These are phyloP conservation scores for Rhododendron ferrugineum DNA, from an alignment of 148 eudicot species.

Conservation along the genomic window DNA sequence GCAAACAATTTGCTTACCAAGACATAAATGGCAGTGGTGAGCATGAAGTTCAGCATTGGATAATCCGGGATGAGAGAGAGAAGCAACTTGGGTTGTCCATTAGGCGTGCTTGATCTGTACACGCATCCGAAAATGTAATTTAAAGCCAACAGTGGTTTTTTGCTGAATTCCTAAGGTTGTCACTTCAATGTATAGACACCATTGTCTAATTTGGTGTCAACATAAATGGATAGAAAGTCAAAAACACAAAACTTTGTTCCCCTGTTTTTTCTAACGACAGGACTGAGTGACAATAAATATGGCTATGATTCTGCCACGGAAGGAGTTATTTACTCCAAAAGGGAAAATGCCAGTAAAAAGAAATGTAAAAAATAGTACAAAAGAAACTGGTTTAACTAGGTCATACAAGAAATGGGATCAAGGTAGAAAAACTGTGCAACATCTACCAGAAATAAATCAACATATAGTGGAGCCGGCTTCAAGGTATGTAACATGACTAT, in stretches of 20 bases:
- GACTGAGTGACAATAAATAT: not conserved
- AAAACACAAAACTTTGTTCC: not conserved
- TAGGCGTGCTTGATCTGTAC: constrained; percentile 73
- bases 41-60: constrained; percentile 96
- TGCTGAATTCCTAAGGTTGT: not conserved
- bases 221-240: not conserved
- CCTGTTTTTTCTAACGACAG: not conserved
- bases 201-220: not conserved
- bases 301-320: not conserved
- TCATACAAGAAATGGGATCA: not conserved
- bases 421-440: not conserved
- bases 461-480: not conserved
- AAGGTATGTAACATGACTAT: not conserved
- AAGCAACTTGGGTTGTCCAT: constrained; percentile 99
- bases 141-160: not conserved
- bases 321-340: not conserved
- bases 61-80: constrained; percentile 79
- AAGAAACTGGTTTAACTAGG: not conserved
- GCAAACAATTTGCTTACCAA: constrained; percentile 44
- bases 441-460: not conserved
- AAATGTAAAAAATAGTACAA: not conserved
- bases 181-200: not conserved
- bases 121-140: not conserved
- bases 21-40: constrained; percentile 77
- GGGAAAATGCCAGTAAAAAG: not conserved